Percentiles rank a stretch among this genome's conserved stretches.
Conservation (phyloP, 192 early-diverging fungal species). For the Nowakowskiella sp. region DNA sequence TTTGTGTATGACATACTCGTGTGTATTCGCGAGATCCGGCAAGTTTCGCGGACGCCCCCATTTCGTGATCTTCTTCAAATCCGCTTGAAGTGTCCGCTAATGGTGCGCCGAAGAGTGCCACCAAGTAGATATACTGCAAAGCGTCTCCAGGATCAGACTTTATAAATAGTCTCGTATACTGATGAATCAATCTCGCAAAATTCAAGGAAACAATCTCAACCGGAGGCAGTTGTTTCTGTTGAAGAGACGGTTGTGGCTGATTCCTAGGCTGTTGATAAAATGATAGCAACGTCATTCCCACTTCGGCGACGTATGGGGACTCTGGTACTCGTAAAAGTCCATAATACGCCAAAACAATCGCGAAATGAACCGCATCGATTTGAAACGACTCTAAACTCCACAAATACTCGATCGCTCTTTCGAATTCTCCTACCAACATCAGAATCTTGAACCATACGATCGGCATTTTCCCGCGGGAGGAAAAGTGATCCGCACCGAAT, state of each 20-base stretch:
- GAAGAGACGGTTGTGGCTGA: neutral
- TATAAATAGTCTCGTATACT: constrained; percentile 31
- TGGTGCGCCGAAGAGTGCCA: constrained; percentile 44
- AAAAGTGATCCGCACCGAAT: constrained; percentile 66
- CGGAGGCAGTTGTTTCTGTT: neutral
- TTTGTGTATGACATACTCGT: constrained; percentile 34
- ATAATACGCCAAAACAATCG: constrained; percentile 68
- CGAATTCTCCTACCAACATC: constrained; percentile 84
- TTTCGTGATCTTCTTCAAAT: neutral
- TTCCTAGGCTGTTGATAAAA: neutral
- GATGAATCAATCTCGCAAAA: constrained; percentile 43
- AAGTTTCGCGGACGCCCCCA: neutral
- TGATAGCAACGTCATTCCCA: constrained; percentile 9
- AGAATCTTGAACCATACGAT: constrained; percentile 76
- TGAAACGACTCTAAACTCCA: constrained; percentile 48
- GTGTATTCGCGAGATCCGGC: constrained; percentile 37
- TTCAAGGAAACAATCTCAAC: constrained; percentile 29
- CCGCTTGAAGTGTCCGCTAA: constrained; percentile 3
- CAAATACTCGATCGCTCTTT: constrained; percentile 71
- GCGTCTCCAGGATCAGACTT: constrained; percentile 42
- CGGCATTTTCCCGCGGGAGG: constrained; percentile 57
- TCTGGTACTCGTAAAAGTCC: constrained; percentile 68
- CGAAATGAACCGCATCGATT: constrained; percentile 88
- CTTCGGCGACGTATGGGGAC: constrained; percentile 33
- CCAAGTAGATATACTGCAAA: constrained; percentile 52